Conservation (phyloP, 495 filamentous ascomycete species). For the Xylaria curta region DNA sequence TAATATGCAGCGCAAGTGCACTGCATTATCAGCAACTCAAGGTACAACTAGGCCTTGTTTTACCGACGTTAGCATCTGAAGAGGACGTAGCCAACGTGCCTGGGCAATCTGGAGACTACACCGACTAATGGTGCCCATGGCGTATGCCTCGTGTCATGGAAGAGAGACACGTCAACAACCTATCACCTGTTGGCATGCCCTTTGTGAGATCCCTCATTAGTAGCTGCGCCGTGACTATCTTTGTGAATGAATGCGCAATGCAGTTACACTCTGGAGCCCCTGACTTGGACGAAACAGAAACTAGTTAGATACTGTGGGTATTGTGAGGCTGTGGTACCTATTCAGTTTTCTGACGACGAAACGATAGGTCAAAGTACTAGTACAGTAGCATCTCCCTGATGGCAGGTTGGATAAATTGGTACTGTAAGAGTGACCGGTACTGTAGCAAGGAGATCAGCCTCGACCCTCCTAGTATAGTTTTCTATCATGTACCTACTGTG, state of each 20-base stretch:
- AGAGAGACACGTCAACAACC: constrained; percentile 19
- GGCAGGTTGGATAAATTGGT: background rate
- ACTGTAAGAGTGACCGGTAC: background rate
- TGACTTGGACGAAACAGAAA: background rate
- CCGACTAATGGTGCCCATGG: background rate
- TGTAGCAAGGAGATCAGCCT: background rate
- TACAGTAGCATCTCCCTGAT: background rate
- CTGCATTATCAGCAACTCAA: too few relatives aligned
- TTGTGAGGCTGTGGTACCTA: constrained; percentile 22
- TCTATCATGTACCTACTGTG: background rate
- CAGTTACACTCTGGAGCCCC: background rate
- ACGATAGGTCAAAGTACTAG: background rate
- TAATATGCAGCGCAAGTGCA: too few relatives aligned
- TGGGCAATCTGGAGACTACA: constrained; percentile 5
- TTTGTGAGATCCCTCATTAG: background rate
- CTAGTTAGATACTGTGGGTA: background rate
- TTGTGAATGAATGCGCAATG: background rate
- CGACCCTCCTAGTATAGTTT: background rate
- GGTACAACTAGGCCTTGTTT: background rate
- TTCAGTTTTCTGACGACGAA: background rate
- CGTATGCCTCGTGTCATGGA: background rate
- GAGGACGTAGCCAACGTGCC: background rate
- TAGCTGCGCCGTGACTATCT: background rate
- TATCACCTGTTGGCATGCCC: constrained; percentile 2
- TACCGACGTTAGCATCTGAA: background rate